phyloP scores from a whole-genome alignment of 768 basidiomycete species.

The Scleroderma citrinum region DNA sequence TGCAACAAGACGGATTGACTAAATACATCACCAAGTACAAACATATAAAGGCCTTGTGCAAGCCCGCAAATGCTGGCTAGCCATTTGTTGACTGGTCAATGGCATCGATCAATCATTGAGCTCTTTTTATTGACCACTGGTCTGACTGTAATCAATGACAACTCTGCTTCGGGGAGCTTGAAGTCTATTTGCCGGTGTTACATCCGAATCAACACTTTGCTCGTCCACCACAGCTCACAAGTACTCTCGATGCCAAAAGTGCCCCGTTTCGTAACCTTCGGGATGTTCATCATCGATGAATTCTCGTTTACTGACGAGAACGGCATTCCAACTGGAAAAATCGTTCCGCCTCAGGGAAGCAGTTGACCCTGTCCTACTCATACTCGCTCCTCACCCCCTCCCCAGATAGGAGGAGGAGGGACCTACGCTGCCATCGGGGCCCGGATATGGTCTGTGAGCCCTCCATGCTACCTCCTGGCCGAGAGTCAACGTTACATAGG shows the following conservation, averaged over 20 bases:
- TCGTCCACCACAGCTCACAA: no score
- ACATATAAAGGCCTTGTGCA: no score
- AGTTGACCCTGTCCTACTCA: background rate
- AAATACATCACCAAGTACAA: no score
- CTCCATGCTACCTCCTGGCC: background rate
- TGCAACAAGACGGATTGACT: no score
- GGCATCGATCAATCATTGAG: no score
- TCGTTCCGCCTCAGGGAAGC: constrained; percentile 46
- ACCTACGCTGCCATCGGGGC: constrained; percentile 78
- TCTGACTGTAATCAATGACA: no score
- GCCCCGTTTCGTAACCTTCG: constrained; percentile 57
- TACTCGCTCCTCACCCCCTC: constrained; percentile 1
- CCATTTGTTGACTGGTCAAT: no score
- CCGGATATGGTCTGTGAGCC: constrained; percentile 58
- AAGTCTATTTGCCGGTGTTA: no score
- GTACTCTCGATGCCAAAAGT: constrained; percentile 3
- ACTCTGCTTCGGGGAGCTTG: no score
- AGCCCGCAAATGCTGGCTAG: no score
- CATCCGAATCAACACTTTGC: no score
- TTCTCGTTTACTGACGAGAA: constrained; percentile 57
- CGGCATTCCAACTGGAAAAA: constrained; percentile 45
- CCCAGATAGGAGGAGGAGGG: constrained; percentile 84
- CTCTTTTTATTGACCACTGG: no score
- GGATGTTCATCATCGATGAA: constrained; percentile 88
- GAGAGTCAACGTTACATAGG: constrained; percentile 35